Percentiles rank a stretch among this genome's conserved stretches.
Conservation (phyloP, 352 stramenopile genomes). For the Phytophthora fragariaefolia region DNA sequence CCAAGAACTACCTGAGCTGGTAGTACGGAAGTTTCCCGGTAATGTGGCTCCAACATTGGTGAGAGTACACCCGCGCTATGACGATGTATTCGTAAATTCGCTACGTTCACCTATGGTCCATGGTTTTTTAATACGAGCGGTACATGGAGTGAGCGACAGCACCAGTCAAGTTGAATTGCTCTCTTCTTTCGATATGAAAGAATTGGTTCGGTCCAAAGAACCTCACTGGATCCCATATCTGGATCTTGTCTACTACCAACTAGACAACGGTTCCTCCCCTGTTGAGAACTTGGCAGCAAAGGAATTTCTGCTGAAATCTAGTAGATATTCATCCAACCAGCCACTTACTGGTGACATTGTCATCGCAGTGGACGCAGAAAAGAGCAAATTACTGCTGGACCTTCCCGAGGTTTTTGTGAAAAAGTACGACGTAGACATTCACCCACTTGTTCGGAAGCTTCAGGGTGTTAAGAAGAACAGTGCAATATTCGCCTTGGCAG, state of each 20-base stretch:
- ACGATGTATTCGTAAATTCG: constrained; percentile 66
- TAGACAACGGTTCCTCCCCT: constrained; percentile 34
- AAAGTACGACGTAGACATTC: constrained; percentile 68
- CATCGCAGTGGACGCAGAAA: constrained; percentile 61
- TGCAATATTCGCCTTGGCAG: constrained; percentile 32
- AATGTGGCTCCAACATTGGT: constrained; percentile 53
- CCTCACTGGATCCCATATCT: constrained; percentile 66
- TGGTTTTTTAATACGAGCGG: constrained; percentile 60
- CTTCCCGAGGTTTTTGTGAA: constrained; percentile 77
- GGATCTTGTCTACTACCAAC: constrained; percentile 65
- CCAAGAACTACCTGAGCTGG: constrained; percentile 63
- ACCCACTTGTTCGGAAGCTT: constrained; percentile 62
- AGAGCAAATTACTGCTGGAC: constrained; percentile 57
- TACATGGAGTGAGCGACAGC: constrained; percentile 13
- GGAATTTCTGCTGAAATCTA: constrained; percentile 55
- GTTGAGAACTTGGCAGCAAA: constrained; percentile 56
- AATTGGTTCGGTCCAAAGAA: constrained; percentile 48
- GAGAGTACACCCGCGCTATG: constrained; percentile 55
- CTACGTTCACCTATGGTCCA: constrained; percentile 68
- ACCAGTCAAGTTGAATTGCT: constrained; percentile 46
- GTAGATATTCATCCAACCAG: constrained; percentile 4
- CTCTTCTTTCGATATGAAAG: constrained; percentile 59
- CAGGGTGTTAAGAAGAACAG: constrained; percentile 69
- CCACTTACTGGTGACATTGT: constrained; percentile 61
- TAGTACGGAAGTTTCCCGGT: constrained; percentile 50